A percentile compares a stretch with the other conserved stretches of the same genome.
Conservation (phyloP, 306 rosid genomes). For the Hippophae rhamnoides region DNA sequence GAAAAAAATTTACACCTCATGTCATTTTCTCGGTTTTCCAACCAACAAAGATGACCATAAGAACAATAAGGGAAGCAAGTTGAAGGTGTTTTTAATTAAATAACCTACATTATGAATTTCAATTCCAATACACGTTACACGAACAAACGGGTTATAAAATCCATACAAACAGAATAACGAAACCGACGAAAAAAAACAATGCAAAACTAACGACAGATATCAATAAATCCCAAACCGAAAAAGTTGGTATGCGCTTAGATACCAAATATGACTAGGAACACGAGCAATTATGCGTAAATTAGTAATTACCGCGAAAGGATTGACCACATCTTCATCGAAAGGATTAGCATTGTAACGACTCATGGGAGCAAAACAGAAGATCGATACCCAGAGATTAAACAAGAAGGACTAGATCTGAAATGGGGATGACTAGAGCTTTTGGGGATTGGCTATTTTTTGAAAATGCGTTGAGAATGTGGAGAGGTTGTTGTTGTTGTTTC, state of each 20-base stretch:
- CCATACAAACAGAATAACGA: slow-evolving; percentile 8
- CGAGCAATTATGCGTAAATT: background rate
- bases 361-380: slow-evolving; percentile 36
- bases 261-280: too few relatives aligned
- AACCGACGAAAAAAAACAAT: background rate
- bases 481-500: too few relatives aligned
- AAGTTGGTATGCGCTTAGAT: too few relatives aligned
- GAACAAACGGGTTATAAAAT: slow-evolving; percentile 20
- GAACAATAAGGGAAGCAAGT: background rate
- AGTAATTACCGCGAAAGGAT: slow-evolving; percentile 55
- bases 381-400: slow-evolving; percentile 11
- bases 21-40: background rate
- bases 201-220: background rate
- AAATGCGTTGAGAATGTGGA: slow-evolving; percentile 3
- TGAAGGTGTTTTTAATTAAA: background rate
- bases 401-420: slow-evolving; percentile 12
- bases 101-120: slow-evolving; percentile 18
- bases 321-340: slow-evolving; percentile 57
- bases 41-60: background rate
- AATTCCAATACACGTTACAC: background rate
- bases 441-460: background rate
- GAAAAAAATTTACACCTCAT: background rate
- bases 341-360: slow-evolving; percentile 66
- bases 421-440: background rate
- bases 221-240: background rate